These are phyloP conservation scores for Cenchrus americanus DNA, from an alignment of 176 grass and related monocot genomes.

Conservation along the genomic window DNA sequence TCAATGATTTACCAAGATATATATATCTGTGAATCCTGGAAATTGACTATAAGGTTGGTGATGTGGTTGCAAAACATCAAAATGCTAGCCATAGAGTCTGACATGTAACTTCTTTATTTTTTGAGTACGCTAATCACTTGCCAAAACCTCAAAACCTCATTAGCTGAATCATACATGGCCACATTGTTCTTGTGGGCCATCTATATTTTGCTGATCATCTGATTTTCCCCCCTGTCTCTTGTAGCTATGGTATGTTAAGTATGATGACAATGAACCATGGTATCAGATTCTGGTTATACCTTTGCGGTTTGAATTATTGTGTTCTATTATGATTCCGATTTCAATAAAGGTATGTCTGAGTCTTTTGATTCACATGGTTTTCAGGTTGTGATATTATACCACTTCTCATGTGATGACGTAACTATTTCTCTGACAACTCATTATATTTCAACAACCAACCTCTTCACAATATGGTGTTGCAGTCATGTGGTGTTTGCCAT, in stretches of 20 bases:
- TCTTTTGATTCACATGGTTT: conserved; percentile 13
- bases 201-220: conserved; percentile 11
- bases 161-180: conserved; percentile 13
- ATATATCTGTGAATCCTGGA: not conserved
- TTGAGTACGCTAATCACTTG: not conserved
- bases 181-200: conserved; percentile 27
- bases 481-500: not conserved
- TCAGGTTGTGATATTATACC: conserved; percentile 41
- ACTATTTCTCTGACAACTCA: conserved; percentile 15
- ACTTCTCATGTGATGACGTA: conserved; percentile 30
- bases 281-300: conserved; percentile 94
- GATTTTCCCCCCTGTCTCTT: conserved; percentile 24
- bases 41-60: not conserved
- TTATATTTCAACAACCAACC: conserved; percentile 16
- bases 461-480: conserved; percentile 22
- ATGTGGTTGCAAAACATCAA: not conserved
- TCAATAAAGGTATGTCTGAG: conserved; percentile 80
- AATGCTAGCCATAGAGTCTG: not conserved
- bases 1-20: not conserved
- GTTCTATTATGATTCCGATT: conserved; percentile 99
- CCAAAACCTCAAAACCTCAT: not conserved
- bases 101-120: not conserved
- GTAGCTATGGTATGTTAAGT: conserved; percentile 95
- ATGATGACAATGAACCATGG: conserved; percentile 87
- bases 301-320: conserved; percentile 88